Evolutionary conservation across 441 rosid species (phyloP).

Genomic region (Pelargonium fulgidum): DNA sequence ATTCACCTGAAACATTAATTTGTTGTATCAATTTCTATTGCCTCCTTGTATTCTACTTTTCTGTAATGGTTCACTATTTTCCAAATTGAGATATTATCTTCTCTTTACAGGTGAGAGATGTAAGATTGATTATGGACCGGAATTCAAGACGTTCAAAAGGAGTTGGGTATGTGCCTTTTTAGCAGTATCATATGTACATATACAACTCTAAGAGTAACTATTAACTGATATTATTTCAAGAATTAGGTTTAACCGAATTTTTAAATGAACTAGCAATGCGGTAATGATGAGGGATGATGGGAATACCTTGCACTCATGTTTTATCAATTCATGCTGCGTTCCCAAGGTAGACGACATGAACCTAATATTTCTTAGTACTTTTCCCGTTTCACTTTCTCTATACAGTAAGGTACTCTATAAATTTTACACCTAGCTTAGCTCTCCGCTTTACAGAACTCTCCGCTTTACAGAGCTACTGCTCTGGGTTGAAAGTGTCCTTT

Average conservation of each 20-base stretch:
- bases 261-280: constrained; percentile 95
- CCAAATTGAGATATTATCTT: constrained; percentile 1
- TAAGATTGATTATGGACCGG: constrained; percentile 88
- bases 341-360: constrained; percentile 82
- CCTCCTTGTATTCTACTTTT: background rate
- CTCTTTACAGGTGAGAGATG: constrained; percentile 76
- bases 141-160: constrained; percentile 91
- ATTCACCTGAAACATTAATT: constrained; percentile 10
- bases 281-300: constrained; percentile 94
- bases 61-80: constrained; percentile 8
- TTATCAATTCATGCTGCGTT: constrained; percentile 84
- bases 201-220: constrained; percentile 32
- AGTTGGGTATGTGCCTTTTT: constrained; percentile 68
- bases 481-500: constrained; percentile 2
- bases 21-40: constrained; percentile 5
- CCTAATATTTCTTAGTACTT: constrained; percentile 48
- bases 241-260: constrained; percentile 81
- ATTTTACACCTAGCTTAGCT: constrained; percentile 20
- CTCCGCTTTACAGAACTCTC: constrained; percentile 19
- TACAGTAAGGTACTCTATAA: constrained; percentile 24
- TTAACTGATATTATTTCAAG: constrained; percentile 50
- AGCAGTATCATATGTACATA: constrained; percentile 25
- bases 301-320: constrained; percentile 87
- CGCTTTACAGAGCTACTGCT: too few relatives aligned
- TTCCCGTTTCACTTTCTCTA: constrained; percentile 28